Base-by-base conservation (phyloP, 2,329 filamentous ascomycete species). In the Diaporthe destruens region DNA sequence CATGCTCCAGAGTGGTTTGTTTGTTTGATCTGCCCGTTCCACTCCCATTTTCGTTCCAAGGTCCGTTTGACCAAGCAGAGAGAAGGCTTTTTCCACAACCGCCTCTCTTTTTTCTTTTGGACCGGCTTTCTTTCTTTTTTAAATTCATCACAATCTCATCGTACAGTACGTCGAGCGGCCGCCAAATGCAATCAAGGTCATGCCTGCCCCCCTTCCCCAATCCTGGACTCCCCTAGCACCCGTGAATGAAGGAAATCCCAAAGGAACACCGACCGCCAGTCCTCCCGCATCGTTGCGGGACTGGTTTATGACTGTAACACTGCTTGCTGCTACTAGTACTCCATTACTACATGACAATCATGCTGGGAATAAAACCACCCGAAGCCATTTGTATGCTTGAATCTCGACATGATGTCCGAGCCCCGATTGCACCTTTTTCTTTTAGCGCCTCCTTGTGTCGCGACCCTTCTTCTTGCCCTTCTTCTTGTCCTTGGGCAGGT, bases 401-500 rank as follows among this genome's bases (percentile, higher is more conserved):
- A 23, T 20, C 9, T 42, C 51, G 16, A 23, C 47, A 32, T 12
- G 3, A 34, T 70, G 63, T 9, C 34, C 34, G 2, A 29, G 34
- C 3, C 16, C 39, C 42, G 23, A 66, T 32, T 42, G 34, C 25
- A 8, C 16, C 39, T 18, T 18, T 20, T 47, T 20, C 20, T 47
- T 20, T 55, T 77, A 86, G 53, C 85, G 81, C 78, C 89, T 89
- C 73, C 88, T 82, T 53, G 84, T 88, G 74, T 90, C 89, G 75
- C 87, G 89, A 67, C 89, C 88, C 77, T 84, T 86, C 80, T 85
- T 90, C 81, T 89, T 91, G 47, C 85, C 85, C 81, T 87, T 90
- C 80, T 89, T 91, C 80, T 89, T 90, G 77, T 92, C 90, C 81
- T 87, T 90, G 6, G 90, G 90, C 39, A 92, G 79, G 75, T 92